phyloP scores from a whole-genome alignment of 352 stramenopile species.

The Pythium apleroticum region DNA sequence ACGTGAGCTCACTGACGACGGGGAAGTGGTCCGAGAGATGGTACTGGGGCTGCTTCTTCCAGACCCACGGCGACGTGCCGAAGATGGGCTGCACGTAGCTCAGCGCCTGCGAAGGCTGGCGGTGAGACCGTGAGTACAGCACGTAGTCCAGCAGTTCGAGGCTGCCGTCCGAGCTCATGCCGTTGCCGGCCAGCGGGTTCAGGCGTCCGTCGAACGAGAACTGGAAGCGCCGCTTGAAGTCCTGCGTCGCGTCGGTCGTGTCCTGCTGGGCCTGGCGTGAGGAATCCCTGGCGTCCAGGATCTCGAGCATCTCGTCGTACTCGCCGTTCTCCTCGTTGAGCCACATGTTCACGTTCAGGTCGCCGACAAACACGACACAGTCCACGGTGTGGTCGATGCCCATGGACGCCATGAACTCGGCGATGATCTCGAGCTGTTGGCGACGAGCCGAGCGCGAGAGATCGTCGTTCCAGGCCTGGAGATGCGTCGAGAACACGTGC shows the following conservation, averaged over 20 bases:
- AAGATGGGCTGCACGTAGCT: constrained; percentile 69
- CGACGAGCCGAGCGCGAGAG: constrained; percentile 52
- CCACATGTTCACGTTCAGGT: constrained; percentile 81
- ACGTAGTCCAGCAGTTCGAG: constrained; percentile 77
- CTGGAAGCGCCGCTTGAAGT: constrained; percentile 32
- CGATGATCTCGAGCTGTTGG: constrained; percentile 69
- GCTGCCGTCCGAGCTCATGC: constrained; percentile 71
- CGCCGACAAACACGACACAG: constrained; percentile 58
- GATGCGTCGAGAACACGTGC: constrained; percentile 74
- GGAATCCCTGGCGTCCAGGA: constrained; percentile 58
- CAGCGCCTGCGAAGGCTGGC: constrained; percentile 47
- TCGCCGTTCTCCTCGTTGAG: constrained; percentile 69
- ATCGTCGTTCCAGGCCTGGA: constrained; percentile 77
- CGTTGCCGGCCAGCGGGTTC: constrained; percentile 64
- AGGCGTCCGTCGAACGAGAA: constrained; percentile 75
- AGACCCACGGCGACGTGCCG: constrained; percentile 51
- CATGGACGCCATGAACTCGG: constrained; percentile 51
- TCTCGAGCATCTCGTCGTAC: constrained; percentile 79
- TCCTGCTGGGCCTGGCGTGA: constrained; percentile 27
- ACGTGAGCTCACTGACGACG: constrained; percentile 66
- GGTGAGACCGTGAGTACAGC: constrained; percentile 55
- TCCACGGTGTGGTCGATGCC: constrained; percentile 63
- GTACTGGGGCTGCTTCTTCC: constrained; percentile 58
- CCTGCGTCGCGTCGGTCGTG: neutral
- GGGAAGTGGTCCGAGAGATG: constrained; percentile 82